Conservation (phyloP, 1,284 basidiomycete genomes). For the Sporisorium exsertum region DNA sequence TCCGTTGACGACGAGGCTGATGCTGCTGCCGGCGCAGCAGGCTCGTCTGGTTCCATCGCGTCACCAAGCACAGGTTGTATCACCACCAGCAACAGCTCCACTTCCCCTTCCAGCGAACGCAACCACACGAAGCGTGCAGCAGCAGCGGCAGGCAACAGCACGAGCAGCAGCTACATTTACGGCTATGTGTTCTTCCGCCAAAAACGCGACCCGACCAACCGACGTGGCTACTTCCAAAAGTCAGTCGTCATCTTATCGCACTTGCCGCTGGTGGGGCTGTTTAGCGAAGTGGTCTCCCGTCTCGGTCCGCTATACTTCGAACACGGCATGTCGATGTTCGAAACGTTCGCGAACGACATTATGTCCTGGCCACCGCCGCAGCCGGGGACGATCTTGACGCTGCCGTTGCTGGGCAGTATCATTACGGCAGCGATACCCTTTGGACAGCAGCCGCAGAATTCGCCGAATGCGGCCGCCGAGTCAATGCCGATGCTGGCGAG, state of each 20-base stretch:
- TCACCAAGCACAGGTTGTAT: conserved; percentile 12
- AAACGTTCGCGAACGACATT: conserved; percentile 60
- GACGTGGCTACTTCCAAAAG: conserved; percentile 72
- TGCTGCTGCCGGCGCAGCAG: neutral
- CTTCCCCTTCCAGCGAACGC: conserved; percentile 3
- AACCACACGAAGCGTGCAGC: conserved; percentile 7
- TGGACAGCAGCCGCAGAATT: conserved; percentile 60
- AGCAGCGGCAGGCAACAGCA: conserved; percentile 39
- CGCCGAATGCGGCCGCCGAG: conserved; percentile 35
- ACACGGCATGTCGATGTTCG: conserved; percentile 63
- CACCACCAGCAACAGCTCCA: neutral
- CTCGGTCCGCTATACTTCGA: conserved; percentile 74
- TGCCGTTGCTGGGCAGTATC: conserved; percentile 58
- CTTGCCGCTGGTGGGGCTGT: conserved; percentile 85
- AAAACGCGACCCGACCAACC: conserved; percentile 58
- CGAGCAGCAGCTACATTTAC: conserved; percentile 65
- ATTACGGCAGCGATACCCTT: conserved; percentile 59
- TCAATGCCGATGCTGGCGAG: conserved; percentile 15
- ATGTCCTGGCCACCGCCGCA: conserved; percentile 58
- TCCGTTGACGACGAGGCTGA: conserved; percentile 29
- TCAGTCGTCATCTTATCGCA: conserved; percentile 87
- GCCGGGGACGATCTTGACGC: conserved; percentile 54
- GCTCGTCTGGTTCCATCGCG: neutral
- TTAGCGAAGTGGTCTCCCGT: conserved; percentile 77
- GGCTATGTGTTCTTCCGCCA: conserved; percentile 68